Base-by-base conservation (phyloP, 192 early-diverging fungal species). In the Coemansia javaensis region DNA sequence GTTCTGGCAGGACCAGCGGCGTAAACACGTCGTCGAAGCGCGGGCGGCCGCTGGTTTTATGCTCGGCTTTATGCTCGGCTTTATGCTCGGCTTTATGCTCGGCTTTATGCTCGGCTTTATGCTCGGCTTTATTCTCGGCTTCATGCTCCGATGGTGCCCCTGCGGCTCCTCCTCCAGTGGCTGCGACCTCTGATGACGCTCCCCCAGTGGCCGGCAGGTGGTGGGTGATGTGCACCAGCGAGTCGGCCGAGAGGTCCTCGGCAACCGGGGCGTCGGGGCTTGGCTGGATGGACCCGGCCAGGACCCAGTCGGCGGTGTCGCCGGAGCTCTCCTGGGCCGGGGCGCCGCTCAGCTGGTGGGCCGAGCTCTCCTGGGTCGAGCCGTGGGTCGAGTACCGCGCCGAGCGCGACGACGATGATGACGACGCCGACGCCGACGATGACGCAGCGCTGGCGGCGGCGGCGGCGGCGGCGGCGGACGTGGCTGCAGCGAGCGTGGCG, bases 301-400 rank as follows among this genome's bases (percentile, higher is more conserved):
- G 56, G 32, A 73, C 62, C 69, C 69, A 73, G 20, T 73, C 69
- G 32, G 57, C 61, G 40, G 57, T 45, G 25, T 73, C 69, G 13
- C 39, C 56, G 2, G 40, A 2, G 43, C 50, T 53, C 8, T 31
- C 24, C 21, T 61, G 53, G 1, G 20, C 28, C 5, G 28, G 10
- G 28, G 10, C 28, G 8, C 28, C 7, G 28, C 5, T 4, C 7
- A 1, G 7, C 1, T 30, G 1, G 1, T 5, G 1, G 28, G 7
- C 28, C 28, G 22, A 15, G 20, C 18, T 28, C 32, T 36, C 25
- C 7, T 50, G 36, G 16, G n/a, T n/a, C n/a, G n/a, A n/a, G n/a
- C n/a, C n/a, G n/a, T n/a, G n/a, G n/a, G n/a, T n/a, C n/a, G 47
- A 50, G 12, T 32, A 6, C 24, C 6, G 24, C 3, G 24, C 3